Conservation (phyloP, 805 yeast species). For the Wickerhamomyces chambardii region DNA sequence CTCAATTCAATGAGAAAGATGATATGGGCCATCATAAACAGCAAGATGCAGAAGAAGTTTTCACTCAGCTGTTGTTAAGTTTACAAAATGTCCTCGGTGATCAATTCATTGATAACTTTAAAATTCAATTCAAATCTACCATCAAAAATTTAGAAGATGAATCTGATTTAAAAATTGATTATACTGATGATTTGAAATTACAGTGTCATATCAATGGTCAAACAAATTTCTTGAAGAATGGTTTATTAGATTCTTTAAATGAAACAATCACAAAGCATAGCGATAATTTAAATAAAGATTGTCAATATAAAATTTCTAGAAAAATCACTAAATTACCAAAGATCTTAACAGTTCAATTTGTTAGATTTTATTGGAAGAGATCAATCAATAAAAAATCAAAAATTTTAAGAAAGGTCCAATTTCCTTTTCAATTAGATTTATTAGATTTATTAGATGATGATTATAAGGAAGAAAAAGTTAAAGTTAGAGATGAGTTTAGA, state of each 20-base stretch:
- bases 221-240: conserved; percentile 86
- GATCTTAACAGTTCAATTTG: conserved; percentile 82
- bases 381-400: conserved; percentile 87
- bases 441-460: conserved; percentile 81
- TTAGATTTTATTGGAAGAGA: conserved; percentile 93
- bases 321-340: conserved; percentile 76
- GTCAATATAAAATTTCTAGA: conserved; percentile 53
- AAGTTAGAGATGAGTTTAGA: conserved; percentile 70
- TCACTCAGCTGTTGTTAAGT: conserved; percentile 61
- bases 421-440: conserved; percentile 88
- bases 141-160: conserved; percentile 52
- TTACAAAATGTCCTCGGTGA: conserved; percentile 41
- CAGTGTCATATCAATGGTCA: conserved; percentile 81
- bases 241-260: conserved; percentile 61
- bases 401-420: conserved; percentile 87
- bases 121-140: conserved; percentile 52
- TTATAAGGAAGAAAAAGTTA: conserved; percentile 54
- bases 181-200: conserved; percentile 60
- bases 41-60: conserved; percentile 98
- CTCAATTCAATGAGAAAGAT: conserved; percentile 84
- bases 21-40: conserved; percentile 72
- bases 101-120: conserved; percentile 46
- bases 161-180: conserved; percentile 38
- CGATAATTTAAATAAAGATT: conserved; percentile 57
- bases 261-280: conserved; percentile 76